A percentile compares a stretch with the other conserved stretches of the same genome.
Evolutionary conservation across 495 filamentous ascomycete species (phyloP).

Genomic region (Barbatosphaeria neglecta): DNA sequence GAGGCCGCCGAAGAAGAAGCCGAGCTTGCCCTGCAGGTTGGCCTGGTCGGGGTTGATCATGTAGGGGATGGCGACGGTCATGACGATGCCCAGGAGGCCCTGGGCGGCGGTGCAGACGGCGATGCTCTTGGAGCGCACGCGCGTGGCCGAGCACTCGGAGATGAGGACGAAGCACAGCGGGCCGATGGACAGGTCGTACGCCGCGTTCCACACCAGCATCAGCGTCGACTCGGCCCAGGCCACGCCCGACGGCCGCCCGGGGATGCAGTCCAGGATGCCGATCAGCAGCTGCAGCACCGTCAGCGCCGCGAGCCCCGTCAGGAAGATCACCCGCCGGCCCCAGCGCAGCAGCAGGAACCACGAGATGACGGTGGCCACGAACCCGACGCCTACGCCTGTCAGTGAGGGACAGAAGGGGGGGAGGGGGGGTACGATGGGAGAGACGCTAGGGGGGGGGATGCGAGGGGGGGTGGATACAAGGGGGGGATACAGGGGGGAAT

Average conservation of each 20-base stretch:
- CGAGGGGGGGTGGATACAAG: no score
- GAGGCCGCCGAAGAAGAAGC: constrained; percentile 55
- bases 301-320: constrained; percentile 33
- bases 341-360: constrained; percentile 42
- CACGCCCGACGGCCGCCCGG: constrained; percentile 26
- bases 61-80: constrained; percentile 53
- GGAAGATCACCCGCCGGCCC: constrained; percentile 45
- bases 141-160: constrained; percentile 45
- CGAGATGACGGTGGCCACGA: constrained; percentile 38
- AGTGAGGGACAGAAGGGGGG: neutral
- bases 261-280: constrained; percentile 46
- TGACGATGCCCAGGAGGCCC: constrained; percentile 44
- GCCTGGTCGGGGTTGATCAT: constrained; percentile 56
- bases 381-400: constrained; percentile 28
- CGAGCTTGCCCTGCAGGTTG: constrained; percentile 53
- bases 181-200: constrained; percentile 46
- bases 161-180: constrained; percentile 53
- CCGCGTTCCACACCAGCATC: constrained; percentile 45
- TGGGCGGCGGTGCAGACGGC: constrained; percentile 51
- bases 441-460: no score
- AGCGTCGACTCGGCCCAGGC: constrained; percentile 43
- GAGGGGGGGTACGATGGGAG: constrained; percentile 2
- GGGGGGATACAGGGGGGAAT: no score
- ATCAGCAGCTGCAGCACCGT: constrained; percentile 43
- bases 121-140: constrained; percentile 50